phyloP scores from a whole-genome alignment of 345 rosid genomes.

The Lepidium aucheri region DNA sequence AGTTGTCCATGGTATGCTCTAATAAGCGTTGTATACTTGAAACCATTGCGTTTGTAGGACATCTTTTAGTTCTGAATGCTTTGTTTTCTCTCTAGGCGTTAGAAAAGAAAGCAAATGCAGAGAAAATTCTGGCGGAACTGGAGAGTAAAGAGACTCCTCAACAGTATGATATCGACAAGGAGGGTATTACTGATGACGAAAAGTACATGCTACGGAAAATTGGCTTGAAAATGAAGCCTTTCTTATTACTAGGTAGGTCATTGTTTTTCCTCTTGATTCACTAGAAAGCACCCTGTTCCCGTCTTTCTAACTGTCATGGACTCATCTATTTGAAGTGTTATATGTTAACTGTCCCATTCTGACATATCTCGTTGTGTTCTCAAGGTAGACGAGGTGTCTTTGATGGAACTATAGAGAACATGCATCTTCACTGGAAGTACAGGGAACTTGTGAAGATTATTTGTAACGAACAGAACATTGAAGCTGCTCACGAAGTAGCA shows the following conservation, averaged over 20 bases:
- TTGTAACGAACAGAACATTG: conserved; percentile 45
- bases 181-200: conserved; percentile 81
- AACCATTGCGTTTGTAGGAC: neutral
- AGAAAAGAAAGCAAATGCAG: conserved; percentile 80
- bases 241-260: conserved; percentile 73
- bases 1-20: conserved; percentile 63
- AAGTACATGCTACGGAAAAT: conserved; percentile 84
- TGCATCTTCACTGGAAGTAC: conserved; percentile 99
- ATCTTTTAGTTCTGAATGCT: conserved; percentile 5
- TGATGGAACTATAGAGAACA: conserved; percentile 88
- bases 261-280: neutral
- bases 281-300: neutral
- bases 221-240: conserved; percentile 93
- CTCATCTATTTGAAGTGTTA: conserved; percentile 2
- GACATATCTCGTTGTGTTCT: conserved; percentile 22
- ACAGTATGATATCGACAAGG: conserved; percentile 58
- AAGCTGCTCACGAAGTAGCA: conserved; percentile 59
- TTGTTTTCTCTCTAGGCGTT: conserved; percentile 41
- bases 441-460: conserved; percentile 93
- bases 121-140: conserved; percentile 56
- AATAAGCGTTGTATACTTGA: conserved; percentile 9
- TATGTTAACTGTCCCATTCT: neutral
- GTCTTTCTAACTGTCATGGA: conserved; percentile 1
- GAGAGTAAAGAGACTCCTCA: conserved; percentile 41
- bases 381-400: conserved; percentile 87